Percentiles rank a stretch among this genome's conserved stretches.
Conservation (phyloP, 2,329 filamentous ascomycete species). For the Aschersonia sp. region DNA sequence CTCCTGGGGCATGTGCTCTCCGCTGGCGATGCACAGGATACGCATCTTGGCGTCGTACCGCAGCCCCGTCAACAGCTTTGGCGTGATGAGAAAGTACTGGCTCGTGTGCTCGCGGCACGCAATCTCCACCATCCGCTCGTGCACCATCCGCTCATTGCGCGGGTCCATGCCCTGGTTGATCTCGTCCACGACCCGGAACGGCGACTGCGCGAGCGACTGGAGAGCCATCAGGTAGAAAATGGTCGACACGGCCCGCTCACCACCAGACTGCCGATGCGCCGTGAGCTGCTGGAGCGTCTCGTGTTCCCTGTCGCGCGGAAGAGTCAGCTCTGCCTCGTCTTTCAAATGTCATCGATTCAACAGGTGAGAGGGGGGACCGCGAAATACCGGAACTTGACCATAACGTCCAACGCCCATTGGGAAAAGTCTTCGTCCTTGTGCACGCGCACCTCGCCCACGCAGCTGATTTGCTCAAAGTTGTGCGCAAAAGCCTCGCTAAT, state of each 20-base stretch:
- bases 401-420: conserved; percentile 84
- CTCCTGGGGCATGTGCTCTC: conserved; percentile 53
- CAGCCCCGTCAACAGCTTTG: conserved; percentile 76
- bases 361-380: neutral
- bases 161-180: conserved; percentile 99
- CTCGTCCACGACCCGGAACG: conserved; percentile 96
- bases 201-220: conserved; percentile 81
- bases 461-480: conserved; percentile 89
- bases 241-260: conserved; percentile 88
- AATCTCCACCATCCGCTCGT: conserved; percentile 96
- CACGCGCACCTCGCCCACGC: conserved; percentile 77
- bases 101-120: conserved; percentile 71
- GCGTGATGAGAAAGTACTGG: conserved; percentile 94
- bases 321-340: neutral
- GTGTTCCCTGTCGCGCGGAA: conserved; percentile 40
- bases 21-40: conserved; percentile 84
- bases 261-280: conserved; percentile 87
- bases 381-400: conserved; percentile 79
- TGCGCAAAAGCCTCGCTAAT: conserved; percentile 87
- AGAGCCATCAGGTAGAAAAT: conserved; percentile 99
- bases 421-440: conserved; percentile 91
- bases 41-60: conserved; percentile 85
- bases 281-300: conserved; percentile 77
- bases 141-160: conserved; percentile 93
- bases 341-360: neutral